These are phyloP conservation scores for Nadsonia starkeyi-henricii DNA, from an alignment of 1,139 yeast species.

Conservation along the genomic window DNA sequence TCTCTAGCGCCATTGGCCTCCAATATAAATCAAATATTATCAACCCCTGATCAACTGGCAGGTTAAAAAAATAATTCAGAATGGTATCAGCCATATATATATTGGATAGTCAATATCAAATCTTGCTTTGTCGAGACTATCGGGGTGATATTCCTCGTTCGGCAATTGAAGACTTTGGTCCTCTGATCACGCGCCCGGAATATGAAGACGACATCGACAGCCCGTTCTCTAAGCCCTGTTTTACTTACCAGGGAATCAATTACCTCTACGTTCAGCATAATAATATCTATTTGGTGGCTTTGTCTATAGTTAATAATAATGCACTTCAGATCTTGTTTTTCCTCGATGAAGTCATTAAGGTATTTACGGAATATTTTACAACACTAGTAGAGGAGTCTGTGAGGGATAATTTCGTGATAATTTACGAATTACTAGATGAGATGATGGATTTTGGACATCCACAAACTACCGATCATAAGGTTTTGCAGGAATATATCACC, in stretches of 20 bases:
- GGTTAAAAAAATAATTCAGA: slow-evolving; percentile 6
- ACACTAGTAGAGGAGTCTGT: slow-evolving; percentile 86
- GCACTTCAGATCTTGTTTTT: slow-evolving; percentile 70
- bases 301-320: slow-evolving; percentile 64
- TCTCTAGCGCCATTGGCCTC: too few species aligned
- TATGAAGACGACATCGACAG: slow-evolving; percentile 34
- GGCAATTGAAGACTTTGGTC: slow-evolving; percentile 77
- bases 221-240: slow-evolving; percentile 53
- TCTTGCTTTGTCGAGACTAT: slow-evolving; percentile 77
- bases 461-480: slow-evolving; percentile 86
- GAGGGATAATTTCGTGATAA: slow-evolving; percentile 83
- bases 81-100: slow-evolving; percentile 92
- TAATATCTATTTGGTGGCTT: slow-evolving; percentile 70
- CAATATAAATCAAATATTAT: too few species aligned
- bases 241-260: slow-evolving; percentile 67
- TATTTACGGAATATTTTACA: slow-evolving; percentile 74
- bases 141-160: slow-evolving; percentile 76
- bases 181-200: slow-evolving; percentile 40
- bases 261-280: slow-evolving; percentile 74
- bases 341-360: slow-evolving; percentile 58
- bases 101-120: slow-evolving; percentile 81
- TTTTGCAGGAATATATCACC: slow-evolving; percentile 57
- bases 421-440: slow-evolving; percentile 87
- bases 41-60: too few species aligned
- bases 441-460: slow-evolving; percentile 97